Evolutionary conservation across 768 basidiomycete species (phyloP).

Genomic region (Myochromella boudieri): DNA sequence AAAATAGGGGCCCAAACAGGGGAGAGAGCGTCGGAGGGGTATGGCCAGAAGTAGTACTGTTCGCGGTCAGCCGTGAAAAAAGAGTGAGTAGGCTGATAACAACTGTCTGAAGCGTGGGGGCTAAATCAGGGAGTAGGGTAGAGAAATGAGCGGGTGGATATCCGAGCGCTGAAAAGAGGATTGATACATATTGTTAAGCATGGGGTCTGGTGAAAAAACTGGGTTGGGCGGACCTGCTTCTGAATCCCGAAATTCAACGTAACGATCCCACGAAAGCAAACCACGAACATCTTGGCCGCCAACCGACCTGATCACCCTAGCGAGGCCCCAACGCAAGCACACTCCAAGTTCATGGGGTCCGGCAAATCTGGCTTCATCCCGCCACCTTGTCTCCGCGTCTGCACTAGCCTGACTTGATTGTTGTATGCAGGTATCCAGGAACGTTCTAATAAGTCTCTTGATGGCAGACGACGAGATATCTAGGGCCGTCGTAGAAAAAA

Average conservation of each 20-base stretch:
- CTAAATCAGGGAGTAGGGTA: constrained; percentile 58
- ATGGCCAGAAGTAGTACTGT: constrained; percentile 83
- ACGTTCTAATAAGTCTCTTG: constrained; percentile 75
- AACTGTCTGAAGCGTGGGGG: constrained; percentile 55
- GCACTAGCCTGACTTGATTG: constrained; percentile 28
- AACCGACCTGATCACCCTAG: constrained; percentile 69
- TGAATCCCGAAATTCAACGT: constrained; percentile 75
- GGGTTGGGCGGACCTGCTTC: constrained; percentile 66
- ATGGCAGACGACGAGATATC: constrained; percentile 78
- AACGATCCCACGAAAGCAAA: constrained; percentile 81
- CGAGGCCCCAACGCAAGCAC: constrained; percentile 91
- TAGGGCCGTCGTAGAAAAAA: constrained; percentile 87
- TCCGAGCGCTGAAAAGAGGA: constrained; percentile 43
- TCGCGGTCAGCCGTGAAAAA: constrained; percentile 77
- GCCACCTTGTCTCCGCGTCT: constrained; percentile 58
- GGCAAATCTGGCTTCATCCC: constrained; percentile 82
- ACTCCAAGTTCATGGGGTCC: constrained; percentile 88
- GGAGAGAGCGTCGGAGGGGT: constrained; percentile 89
- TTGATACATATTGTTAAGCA: constrained; percentile 7
- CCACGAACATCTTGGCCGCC: constrained; percentile 78
- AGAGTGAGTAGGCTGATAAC: constrained; percentile 76
- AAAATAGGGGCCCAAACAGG: constrained; percentile 86
- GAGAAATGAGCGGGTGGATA: constrained; percentile 77
- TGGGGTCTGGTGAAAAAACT: constrained; percentile 5
- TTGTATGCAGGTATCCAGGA: constrained; percentile 61